phyloP scores from a whole-genome alignment of 164 flowering plant genomes.

The Umbilicus rupestris region DNA sequence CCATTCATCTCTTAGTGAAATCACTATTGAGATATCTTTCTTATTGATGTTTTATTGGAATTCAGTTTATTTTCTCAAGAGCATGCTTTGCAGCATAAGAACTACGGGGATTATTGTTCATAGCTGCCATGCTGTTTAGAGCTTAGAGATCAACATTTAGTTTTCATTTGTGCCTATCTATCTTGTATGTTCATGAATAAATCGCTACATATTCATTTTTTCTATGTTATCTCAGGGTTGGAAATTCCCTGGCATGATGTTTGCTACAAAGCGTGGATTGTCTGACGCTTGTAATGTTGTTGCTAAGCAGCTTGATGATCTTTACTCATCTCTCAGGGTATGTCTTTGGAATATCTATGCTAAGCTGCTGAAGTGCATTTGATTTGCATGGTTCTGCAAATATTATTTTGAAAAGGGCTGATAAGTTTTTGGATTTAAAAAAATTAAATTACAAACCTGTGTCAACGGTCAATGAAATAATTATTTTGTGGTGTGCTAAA shows the following conservation, averaged over 20 bases:
- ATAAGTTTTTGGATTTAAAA: too few relatives aligned
- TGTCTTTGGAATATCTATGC: constrained; percentile 16
- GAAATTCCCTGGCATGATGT: constrained; percentile 88
- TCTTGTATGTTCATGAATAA: too few relatives aligned
- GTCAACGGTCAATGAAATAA: too few relatives aligned
- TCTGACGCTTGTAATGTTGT: constrained; percentile 59
- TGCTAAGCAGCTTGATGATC: constrained; percentile 65
- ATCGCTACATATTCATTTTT: background rate
- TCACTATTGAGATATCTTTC: background rate
- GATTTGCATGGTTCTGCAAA: background rate
- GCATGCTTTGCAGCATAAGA: background rate
- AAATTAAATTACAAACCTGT: too few relatives aligned
- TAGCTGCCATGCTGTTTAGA: too few relatives aligned
- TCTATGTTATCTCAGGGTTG: constrained; percentile 59
- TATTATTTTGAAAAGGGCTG: background rate
- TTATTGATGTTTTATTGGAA: background rate
- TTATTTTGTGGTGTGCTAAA: too few relatives aligned
- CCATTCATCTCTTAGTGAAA: too few relatives aligned
- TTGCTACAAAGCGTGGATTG: constrained; percentile 76
- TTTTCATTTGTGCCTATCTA: too few relatives aligned
- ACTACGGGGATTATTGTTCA: too few relatives aligned
- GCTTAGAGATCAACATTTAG: background rate
- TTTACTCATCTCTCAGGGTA: constrained; percentile 60
- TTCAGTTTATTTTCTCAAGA: background rate
- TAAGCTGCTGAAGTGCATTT: background rate